Percentiles rank a stretch among this genome's conserved stretches.
phyloP scores from a whole-genome alignment of 495 filamentous ascomycete species.

The Thozetella sp. region DNA sequence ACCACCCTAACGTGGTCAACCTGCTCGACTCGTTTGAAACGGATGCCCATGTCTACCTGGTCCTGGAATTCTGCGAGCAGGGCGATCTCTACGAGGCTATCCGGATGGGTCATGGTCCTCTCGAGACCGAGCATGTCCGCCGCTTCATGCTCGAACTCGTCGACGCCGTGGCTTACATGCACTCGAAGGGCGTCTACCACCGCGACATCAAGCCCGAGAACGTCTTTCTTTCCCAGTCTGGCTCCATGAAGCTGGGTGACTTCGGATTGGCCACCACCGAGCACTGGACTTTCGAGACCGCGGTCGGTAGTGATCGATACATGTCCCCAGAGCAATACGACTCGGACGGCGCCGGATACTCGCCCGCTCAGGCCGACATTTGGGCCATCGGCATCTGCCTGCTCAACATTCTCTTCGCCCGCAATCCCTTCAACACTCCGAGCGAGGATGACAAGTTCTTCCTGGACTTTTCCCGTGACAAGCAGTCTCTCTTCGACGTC shows the following conservation, averaged over 20 bases:
- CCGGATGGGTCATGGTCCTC: slow-evolving; percentile 78
- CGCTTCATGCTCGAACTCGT: slow-evolving; percentile 96
- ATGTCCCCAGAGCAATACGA: slow-evolving; percentile 99
- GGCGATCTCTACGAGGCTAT: slow-evolving; percentile 98
- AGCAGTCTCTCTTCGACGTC: slow-evolving; percentile 94
- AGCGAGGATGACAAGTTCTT: slow-evolving; percentile 86
- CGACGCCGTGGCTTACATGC: slow-evolving; percentile 87
- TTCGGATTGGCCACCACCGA: slow-evolving; percentile 91
- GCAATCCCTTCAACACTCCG: slow-evolving; percentile 91
- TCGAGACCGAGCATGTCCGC: slow-evolving; percentile 94
- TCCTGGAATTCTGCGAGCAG: slow-evolving; percentile 94
- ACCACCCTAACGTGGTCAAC: slow-evolving; percentile 93
- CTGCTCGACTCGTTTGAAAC: slow-evolving; percentile 91
- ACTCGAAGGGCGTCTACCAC: slow-evolving; percentile 88
- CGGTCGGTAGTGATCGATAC: slow-evolving; percentile 95
- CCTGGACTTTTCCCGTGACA: slow-evolving; percentile 87
- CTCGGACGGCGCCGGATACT: slow-evolving; percentile 81
- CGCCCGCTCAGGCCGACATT: slow-evolving; percentile 89
- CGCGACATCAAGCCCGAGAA: slow-evolving; percentile 99
- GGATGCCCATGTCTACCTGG: slow-evolving; percentile 83
- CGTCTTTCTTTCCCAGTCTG: slow-evolving; percentile 87
- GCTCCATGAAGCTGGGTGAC: slow-evolving; percentile 94
- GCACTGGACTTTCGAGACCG: slow-evolving; percentile 83
- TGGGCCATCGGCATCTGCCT: slow-evolving; percentile 97
- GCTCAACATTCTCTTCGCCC: slow-evolving; percentile 92